Percentiles rank a stretch among this genome's conserved stretches.
These are phyloP conservation scores for Annona squamosa DNA, from an alignment of 164 flowering plant species.

Conservation along the genomic window DNA sequence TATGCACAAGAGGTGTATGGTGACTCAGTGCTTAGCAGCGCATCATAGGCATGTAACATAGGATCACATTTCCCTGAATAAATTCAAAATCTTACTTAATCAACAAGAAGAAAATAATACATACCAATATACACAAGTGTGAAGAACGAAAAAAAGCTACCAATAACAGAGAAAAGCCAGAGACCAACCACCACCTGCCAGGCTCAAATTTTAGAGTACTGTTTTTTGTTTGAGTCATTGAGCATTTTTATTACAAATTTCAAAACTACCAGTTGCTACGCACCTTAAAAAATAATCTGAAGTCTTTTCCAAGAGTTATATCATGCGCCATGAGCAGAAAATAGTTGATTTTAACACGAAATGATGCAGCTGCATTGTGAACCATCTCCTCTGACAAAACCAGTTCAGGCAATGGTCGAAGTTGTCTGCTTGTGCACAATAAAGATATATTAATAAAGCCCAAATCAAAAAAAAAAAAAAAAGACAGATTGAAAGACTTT, in stretches of 20 bases:
- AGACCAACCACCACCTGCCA: slow-evolving; percentile 74
- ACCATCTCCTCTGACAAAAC: slow-evolving; percentile 93
- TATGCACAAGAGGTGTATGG: neutral
- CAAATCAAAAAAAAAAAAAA: neutral
- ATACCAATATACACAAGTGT: slow-evolving; percentile 88
- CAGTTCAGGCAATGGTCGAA: slow-evolving; percentile 60
- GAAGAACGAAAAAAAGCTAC: slow-evolving; percentile 75
- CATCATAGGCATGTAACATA: neutral
- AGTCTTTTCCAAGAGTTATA: slow-evolving; percentile 88
- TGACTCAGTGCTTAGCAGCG: neutral
- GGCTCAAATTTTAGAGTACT: neutral
- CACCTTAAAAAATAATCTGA: slow-evolving; percentile 81
- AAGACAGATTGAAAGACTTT: neutral
- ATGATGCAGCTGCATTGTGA: slow-evolving; percentile 74
- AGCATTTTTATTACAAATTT: slow-evolving; percentile 1
- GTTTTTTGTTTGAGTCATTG: neutral
- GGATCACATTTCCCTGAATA: neutral
- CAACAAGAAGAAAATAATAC: neutral
- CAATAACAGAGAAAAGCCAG: slow-evolving; percentile 82
- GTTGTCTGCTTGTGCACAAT: slow-evolving; percentile 41
- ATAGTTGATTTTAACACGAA: slow-evolving; percentile 78
- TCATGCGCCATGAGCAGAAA: slow-evolving; percentile 89
- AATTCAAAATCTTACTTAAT: neutral
- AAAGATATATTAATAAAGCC: neutral
- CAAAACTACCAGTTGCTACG: slow-evolving; percentile 11